phyloP scores from a whole-genome alignment of 78 protist genomes.

The Corallochytrium limacisporum region DNA sequence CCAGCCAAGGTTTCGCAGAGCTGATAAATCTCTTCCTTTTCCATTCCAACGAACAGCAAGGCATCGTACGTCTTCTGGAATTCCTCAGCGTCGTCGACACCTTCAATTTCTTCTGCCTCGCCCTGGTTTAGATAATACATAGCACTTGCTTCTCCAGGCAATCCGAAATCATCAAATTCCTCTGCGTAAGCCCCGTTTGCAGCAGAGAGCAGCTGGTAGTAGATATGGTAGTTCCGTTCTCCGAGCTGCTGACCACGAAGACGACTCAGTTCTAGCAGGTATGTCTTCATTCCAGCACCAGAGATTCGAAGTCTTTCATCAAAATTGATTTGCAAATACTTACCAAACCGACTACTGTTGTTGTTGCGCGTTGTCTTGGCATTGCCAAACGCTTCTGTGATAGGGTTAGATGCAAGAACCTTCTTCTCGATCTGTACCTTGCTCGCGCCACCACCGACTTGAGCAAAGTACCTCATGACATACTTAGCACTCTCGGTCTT shows the following conservation, averaged over 20 bases:
- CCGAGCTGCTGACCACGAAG: slow-evolving; percentile 28
- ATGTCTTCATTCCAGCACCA: slow-evolving; percentile 38
- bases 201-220: slow-evolving; percentile 38
- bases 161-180: neutral
- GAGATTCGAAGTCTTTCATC: neutral
- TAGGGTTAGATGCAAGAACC: slow-evolving; percentile 35
- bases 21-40: no score
- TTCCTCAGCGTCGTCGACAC: slow-evolving; percentile 1
- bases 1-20: no score
- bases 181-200: neutral
- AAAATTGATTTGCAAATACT: slow-evolving; percentile 10
- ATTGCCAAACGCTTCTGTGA: slow-evolving; percentile 58
- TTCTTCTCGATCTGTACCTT: slow-evolving; percentile 24
- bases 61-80: neutral
- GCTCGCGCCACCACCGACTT: slow-evolving; percentile 30
- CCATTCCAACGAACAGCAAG: neutral
- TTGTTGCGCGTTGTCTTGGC: slow-evolving; percentile 45
- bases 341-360: slow-evolving; percentile 48
- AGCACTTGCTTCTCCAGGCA: neutral
- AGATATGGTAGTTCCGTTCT: slow-evolving; percentile 60
- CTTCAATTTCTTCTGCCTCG: neutral
- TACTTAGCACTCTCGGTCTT: slow-evolving; percentile 89
- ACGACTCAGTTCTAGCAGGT: slow-evolving; percentile 55
- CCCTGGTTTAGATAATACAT: slow-evolving; percentile 31
- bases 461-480: slow-evolving; percentile 62